Evolutionary conservation across 1,139 yeast species (phyloP), one percentile per base, ranked within the genome.

Genomic region (Taphrina confusa): DNA sequence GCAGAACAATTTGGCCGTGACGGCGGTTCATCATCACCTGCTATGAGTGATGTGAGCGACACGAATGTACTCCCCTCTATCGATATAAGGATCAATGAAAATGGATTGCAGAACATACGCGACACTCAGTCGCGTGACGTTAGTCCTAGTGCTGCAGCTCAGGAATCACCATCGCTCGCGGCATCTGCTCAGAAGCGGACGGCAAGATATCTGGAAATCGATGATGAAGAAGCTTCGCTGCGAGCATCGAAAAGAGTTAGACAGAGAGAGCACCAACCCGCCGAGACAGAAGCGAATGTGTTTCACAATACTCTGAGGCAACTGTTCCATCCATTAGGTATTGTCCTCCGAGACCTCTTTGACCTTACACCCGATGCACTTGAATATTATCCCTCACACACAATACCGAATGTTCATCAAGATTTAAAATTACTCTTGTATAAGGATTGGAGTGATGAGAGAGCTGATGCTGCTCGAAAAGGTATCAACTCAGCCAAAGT

Each of bases 401-500:
- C 28, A 4, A 16, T 12, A 14, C 30, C 56, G 8, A 31, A n/a
- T 12, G 36, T 36, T 5, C 45, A 23, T n/a, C 12, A 31, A 9
- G 58, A 54, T 18, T 14, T 54, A 30, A 54, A 34, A 20, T 27
- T 6, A 6, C 49, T 54, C 11, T 47, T 54, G 4, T 54, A 54
- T 23, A 14, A 16, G 30, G 58, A 54, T 20, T 54, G 58, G 58
- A 27, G 18, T 22, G 58, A 54, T 33, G 45, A 42, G 27, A 14
- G 12, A 33, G 37, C 23, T 30, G 39, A 33, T n/a, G n/a, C 27
- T 12, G 39, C 51, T 25, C 44, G 23, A 11, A 30, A 14, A 16
- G 25, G 27, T 2, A 34, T 22, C 8, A 16, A 22, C 25, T 25
- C 20, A 5, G 36, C 22, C 23, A 18, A 27, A 6, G 28, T 31